A percentile compares a stretch with the other conserved stretches of the same genome.
These are phyloP conservation scores for Microdochium bolleyi DNA, from an alignment of 2,329 filamentous ascomycete species.

Conservation along the genomic window DNA sequence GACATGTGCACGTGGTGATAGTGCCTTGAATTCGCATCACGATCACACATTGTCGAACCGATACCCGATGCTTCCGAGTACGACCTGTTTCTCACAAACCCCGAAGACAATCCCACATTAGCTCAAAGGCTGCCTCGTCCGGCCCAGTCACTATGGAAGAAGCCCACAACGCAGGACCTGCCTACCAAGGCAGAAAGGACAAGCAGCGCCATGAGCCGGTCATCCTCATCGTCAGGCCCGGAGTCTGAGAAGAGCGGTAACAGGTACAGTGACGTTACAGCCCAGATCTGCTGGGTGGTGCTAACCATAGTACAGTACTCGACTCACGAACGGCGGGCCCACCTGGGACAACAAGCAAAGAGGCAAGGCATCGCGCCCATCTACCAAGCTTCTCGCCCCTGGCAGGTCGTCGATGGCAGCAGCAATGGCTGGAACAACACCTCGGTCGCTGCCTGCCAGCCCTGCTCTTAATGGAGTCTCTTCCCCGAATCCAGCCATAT, in stretches of 20 bases:
- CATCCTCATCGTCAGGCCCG: slow-evolving; percentile 27
- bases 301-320: slow-evolving; percentile 27
- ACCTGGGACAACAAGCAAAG: slow-evolving; percentile 14
- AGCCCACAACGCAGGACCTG: slow-evolving; percentile 18
- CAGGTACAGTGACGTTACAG: slow-evolving; percentile 24
- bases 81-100: slow-evolving; percentile 48
- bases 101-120: slow-evolving; percentile 33
- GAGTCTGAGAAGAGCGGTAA: slow-evolving; percentile 37
- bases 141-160: slow-evolving; percentile 42
- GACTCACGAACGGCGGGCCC: slow-evolving; percentile 24
- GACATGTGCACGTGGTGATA: slow-evolving; percentile 16
- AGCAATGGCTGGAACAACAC: slow-evolving; percentile 29
- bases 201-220: slow-evolving; percentile 20
- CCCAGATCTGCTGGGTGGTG: slow-evolving; percentile 4
- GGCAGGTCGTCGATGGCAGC: slow-evolving; percentile 32
- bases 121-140: slow-evolving; percentile 39
- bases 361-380: slow-evolving; percentile 4
- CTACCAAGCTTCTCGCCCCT: slow-evolving; percentile 16
- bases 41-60: slow-evolving; percentile 36
- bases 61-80: slow-evolving; percentile 37
- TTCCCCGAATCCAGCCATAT: slow-evolving; percentile 44
- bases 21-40: slow-evolving; percentile 47
- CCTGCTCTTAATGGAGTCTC: slow-evolving; percentile 45
- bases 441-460: slow-evolving; percentile 42
- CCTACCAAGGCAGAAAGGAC: slow-evolving; percentile 12